Evolutionary conservation across 352 stramenopile genomes (phyloP).

Genomic region (Globisporangium mamillatum): DNA sequence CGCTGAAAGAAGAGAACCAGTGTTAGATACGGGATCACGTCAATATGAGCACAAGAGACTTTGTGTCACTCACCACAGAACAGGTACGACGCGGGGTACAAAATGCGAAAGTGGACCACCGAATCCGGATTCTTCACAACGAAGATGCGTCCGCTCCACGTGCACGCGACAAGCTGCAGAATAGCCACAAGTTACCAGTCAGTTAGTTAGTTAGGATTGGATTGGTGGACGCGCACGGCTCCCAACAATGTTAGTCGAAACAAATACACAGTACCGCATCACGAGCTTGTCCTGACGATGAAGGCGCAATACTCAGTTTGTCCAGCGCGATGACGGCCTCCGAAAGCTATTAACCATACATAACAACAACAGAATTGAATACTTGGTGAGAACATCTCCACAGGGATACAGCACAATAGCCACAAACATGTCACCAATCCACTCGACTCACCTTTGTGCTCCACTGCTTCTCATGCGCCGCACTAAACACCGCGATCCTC

Average conservation of each 20-base stretch:
- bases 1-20: conserved; percentile 16
- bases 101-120: conserved; percentile 60
- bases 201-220: no score
- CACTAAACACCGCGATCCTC: conserved; percentile 34
- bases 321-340: conserved; percentile 52
- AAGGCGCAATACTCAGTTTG: conserved; percentile 23
- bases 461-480: conserved; percentile 40
- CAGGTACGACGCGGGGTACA: conserved; percentile 56
- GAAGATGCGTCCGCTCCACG: conserved; percentile 68
- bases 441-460: conserved; percentile 35
- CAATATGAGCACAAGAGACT: not conserved
- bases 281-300: not conserved
- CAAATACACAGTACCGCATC: conserved; percentile 13
- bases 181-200: not conserved
- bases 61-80: conserved; percentile 52
- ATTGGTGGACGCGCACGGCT: not conserved
- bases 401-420: not conserved
- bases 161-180: conserved; percentile 58
- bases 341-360: conserved; percentile 28
- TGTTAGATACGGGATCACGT: not conserved
- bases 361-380: not conserved
- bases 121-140: conserved; percentile 38
- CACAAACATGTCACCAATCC: not conserved
- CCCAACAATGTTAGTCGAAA: not conserved
- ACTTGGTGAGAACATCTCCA: not conserved